Conservation (phyloP, 2,329 filamentous ascomycete genomes). For the Periglandula ipomoeae region DNA sequence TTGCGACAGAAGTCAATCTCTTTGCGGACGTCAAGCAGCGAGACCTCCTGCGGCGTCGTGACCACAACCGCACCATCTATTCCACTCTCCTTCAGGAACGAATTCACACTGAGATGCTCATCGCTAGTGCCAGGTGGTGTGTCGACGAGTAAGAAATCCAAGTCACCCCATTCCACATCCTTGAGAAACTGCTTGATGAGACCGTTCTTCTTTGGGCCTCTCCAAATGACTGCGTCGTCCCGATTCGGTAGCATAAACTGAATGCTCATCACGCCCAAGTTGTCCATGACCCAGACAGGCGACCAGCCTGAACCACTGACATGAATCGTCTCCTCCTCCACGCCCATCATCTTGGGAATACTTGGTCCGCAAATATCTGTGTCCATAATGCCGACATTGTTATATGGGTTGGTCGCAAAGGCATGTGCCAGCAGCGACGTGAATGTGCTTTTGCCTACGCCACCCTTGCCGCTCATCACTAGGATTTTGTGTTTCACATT, state of each 20-base stretch:
- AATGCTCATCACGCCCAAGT: constrained; percentile 91
- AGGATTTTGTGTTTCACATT: constrained; percentile 86
- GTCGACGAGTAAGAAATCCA: constrained; percentile 90
- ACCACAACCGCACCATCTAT: constrained; percentile 91
- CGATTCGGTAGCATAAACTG: constrained; percentile 95
- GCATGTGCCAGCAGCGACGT: constrained; percentile 81
- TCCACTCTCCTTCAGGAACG: constrained; percentile 79
- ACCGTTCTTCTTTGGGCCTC: constrained; percentile 96
- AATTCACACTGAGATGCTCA: constrained; percentile 90
- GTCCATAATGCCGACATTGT: constrained; percentile 89
- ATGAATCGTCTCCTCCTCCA: constrained; percentile 88
- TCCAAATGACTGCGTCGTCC: constrained; percentile 95
- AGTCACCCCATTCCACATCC: constrained; percentile 93
- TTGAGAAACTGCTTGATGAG: constrained; percentile 97
- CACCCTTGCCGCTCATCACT: constrained; percentile 88
- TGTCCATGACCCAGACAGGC: constrained; percentile 92
- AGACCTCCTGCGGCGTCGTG: constrained; percentile 91
- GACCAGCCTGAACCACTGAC: constrained; percentile 83
- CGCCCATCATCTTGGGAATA: constrained; percentile 98
- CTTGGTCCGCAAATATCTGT: constrained; percentile 94
- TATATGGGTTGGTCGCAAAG: constrained; percentile 72
- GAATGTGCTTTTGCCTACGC: constrained; percentile 94
- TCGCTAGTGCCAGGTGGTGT: constrained; percentile 93
- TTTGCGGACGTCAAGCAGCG: constrained; percentile 85
- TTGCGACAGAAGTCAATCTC: constrained; percentile 98